Evolutionary conservation across 192 early-diverging fungal genomes (phyloP), one percentile per base, ranked within the genome.

Genomic region (Powellomyces hirtus): DNA sequence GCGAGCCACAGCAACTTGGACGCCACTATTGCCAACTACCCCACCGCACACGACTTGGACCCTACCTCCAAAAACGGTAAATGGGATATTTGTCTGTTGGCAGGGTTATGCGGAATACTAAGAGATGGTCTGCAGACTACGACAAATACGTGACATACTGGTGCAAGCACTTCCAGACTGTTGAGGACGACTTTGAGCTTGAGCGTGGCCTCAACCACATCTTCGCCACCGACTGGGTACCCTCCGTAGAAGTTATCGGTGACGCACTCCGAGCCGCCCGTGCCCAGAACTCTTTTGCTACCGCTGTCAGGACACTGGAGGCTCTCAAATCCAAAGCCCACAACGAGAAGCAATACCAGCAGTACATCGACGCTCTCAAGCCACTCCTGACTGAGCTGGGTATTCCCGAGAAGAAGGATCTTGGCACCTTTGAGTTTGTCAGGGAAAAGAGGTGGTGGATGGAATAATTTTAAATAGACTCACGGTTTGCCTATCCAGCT

Each of bases 151-250:
- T 85, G 46, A 31, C 68, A 30, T 72, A 80, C 52, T 85, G 83
- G 83, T 62, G 66, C 50, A 13, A 45, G 34, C 83, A 85, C 79
- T 85, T 85, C 59, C 51, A 72, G 59, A 62, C 34, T 36, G 90
- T 89, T 53, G 91, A 93, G 56, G 95, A 99, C 82, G 86, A 91
- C 71, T 97, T 96, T 82, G 97, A 99, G 84, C 88, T 99, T 45
- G 93, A 97, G 85, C 88, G 94, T 70, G 94, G 95, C 26, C 84
- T 99, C 76, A 97, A 97, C 87, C 94, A 99, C 79, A 90, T 92
- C 78, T 97, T 97, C 76, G 90, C 93, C 37, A 91, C 94, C 75
- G 93, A 98, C 84, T 87, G 95, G 75, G 93, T 95, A 24, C 96
- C 96, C 34, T 80, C 90, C 24, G 79, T 90, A 63, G 87, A 89